Evolutionary conservation across 1,284 basidiomycete genomes (phyloP), one percentile per base, ranked within the genome.

Genomic region (Pascua sp.): DNA sequence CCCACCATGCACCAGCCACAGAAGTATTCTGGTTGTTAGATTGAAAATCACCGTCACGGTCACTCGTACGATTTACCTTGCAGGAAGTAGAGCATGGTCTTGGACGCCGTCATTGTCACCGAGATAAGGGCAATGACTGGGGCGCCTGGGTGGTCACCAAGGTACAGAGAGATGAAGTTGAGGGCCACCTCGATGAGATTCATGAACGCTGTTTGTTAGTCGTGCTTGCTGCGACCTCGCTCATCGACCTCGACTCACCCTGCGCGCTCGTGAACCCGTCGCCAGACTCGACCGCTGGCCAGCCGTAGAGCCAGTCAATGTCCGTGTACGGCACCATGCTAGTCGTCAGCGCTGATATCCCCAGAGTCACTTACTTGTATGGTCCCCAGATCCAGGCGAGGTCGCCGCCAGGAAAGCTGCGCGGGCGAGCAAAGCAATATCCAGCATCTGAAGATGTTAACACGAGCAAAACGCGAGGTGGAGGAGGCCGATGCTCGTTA

Each of bases 211-310:
- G 69, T 41, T n/a, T 42, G 41, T 17, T 47, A 50, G 11, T 17
- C 4, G 5, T 38, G 5, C 37, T 3, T 8, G 5, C 5, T 24
- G 0, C 11, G 9, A 5, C 4, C 24, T 32, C 7, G 24, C 24
- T 32, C 7, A 32, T 32, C 24, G 24, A 2, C 42, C 11, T 11
- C 16, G 11, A 48, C 84, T 61, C 66, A 90, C 90, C 83, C 79
- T 95, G 91, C 2, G 92, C 91, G 65, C 85, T 89, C 11, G 91
- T 86, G 76, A 95, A 96, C 0, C 92, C 92, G 58, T 87, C 83
- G 17, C 83, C 82, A 1, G 80, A 73, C 57, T 86, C 76, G 46
- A 86, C 80, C 0, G 87, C 82, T 38, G 81, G 80, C 32, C 85
- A 65, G 11, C 90, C 89, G 67, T 96, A 95, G 11, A 84, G 84